phyloP scores from a whole-genome alignment of 306 rosid species.

The Oxytropis ochrocephala region DNA sequence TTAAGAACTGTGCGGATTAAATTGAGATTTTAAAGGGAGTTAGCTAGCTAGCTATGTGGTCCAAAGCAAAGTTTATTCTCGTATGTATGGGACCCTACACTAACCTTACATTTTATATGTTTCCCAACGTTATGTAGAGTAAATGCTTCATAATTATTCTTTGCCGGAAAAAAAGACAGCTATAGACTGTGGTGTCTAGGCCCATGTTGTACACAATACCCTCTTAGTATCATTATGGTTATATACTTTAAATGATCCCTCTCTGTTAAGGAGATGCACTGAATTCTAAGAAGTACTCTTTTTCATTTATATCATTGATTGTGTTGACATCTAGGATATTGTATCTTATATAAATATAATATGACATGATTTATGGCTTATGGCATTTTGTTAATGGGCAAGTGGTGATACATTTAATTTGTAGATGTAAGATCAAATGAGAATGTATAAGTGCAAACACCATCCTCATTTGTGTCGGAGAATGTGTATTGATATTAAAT shows the following conservation, averaged over 20 bases:
- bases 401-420: background rate
- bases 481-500: background rate
- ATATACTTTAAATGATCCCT: background rate
- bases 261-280: background rate
- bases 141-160: background rate
- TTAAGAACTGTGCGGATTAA: background rate
- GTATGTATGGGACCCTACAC: constrained; percentile 5
- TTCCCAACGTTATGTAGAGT: background rate
- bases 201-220: constrained; percentile 5
- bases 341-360: background rate
- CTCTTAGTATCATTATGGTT: background rate
- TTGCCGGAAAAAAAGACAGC: background rate
- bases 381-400: background rate
- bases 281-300: background rate
- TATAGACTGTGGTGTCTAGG: background rate
- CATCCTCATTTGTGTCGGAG: background rate
- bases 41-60: background rate
- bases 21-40: constrained; percentile 10
- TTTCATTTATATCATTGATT: background rate
- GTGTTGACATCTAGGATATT: background rate
- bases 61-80: constrained; percentile 13
- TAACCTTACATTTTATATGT: background rate
- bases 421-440: background rate
- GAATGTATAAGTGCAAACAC: background rate
- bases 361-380: background rate